phyloP scores from a whole-genome alignment of 1,284 basidiomycete species.

The Malassezia arunalokei region DNA sequence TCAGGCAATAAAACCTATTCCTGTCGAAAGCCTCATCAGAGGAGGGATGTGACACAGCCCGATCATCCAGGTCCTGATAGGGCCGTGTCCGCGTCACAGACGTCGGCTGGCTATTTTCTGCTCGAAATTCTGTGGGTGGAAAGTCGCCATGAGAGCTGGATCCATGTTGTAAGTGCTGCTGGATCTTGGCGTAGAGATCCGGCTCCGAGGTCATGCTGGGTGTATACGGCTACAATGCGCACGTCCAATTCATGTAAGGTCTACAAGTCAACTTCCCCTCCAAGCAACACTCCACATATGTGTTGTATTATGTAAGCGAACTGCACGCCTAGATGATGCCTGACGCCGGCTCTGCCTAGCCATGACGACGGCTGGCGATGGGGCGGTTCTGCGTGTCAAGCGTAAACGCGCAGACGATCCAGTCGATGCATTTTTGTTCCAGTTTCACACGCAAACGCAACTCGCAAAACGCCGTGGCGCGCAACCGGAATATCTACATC shows the following conservation, averaged over 20 bases:
- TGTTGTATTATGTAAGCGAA: too few species aligned
- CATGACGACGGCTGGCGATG: too few species aligned
- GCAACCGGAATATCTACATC: neutral
- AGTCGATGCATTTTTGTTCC: constrained; percentile 33
- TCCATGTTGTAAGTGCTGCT: neutral
- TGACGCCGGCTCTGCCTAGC: too few species aligned
- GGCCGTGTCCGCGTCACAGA: too few species aligned
- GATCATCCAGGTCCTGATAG: neutral
- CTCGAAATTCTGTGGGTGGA: too few species aligned
- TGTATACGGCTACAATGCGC: too few species aligned
- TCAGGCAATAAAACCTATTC: neutral
- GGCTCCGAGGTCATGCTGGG: neutral
- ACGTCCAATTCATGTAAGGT: too few species aligned
- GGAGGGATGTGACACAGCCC: neutral
- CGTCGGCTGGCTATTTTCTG: too few species aligned
- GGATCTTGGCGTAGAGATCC: neutral
- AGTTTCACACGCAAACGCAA: neutral
- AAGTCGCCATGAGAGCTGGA: too few species aligned
- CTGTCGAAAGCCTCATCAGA: neutral
- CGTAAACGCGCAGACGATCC: constrained; percentile 34
- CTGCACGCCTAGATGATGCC: too few species aligned
- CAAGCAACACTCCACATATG: too few species aligned
- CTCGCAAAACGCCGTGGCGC: neutral
- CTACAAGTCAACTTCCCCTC: too few species aligned
- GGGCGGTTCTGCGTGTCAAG: constrained; percentile 33